Evolutionary conservation across 495 filamentous ascomycete species (phyloP), one percentile per base, ranked within the genome.

Genomic region (Podospora pseudocomata): DNA sequence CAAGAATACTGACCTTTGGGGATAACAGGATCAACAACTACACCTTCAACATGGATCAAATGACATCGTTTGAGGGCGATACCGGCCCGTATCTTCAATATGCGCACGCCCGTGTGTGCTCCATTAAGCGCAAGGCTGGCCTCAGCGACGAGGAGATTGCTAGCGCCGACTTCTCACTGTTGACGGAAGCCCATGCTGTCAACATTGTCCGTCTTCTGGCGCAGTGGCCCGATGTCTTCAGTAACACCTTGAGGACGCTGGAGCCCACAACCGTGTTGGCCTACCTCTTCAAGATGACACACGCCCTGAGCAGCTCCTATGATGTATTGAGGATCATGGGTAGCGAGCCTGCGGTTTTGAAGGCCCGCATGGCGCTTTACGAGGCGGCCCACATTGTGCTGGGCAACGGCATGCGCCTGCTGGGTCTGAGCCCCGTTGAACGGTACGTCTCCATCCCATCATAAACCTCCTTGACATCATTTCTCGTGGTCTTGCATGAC

Each of bases 251-350:
- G 26, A 86, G 85, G 73, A 89, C 87, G 0, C 81, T 87, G 5
- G 88, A 91, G 75, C 89, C 88, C 6, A 85, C 85, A 9, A 88
- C 87, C 0, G 79, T 96, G 62, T 81, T 96, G 39, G 88, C 88
- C 13, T 97, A 95, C 79, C 86, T 97, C 58, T 94, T 94, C 83
- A 89, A 88, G 79, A 90, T 97, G 89, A 96, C 91, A 1, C 92
- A 95, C 76, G 83, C 88, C 63, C 78, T 96, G 65, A 94, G 90
- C 82, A 91, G 88, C 53, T 90, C 89, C 76, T 96, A 95, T 76
- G 92, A 93, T 72, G 86, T 91, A 4, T 84, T 96, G 39, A 85
- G 90, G 74, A 90, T 96, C 27, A 85, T 94, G 15, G 91, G 91
- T 59, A 91, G 87, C 73, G 85, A 86, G 74, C 84, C 84, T 18